Base-by-base conservation (phyloP, 371 early-diverging fungal species). In the Capillidium heterosporum region DNA sequence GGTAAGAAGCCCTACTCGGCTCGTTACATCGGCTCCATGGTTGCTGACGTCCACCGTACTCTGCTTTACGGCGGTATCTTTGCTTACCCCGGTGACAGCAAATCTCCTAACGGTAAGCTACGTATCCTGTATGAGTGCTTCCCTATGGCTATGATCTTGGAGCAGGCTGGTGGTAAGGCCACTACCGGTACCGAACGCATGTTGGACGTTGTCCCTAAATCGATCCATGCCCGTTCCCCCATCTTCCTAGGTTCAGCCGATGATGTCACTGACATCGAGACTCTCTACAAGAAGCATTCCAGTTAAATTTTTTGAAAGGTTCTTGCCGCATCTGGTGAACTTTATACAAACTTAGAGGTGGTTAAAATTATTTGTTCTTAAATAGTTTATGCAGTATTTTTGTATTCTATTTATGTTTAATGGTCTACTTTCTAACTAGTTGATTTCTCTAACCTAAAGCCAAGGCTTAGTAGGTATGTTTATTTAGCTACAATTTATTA, bases 21-120 rank as follows among this genome's bases (percentile, higher is more conserved):
- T 23, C 84, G 97, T 65, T 97, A 97, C 71, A 91, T 95, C 44
- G 97, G 97, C 15, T 89, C 90, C 54, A 95, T 97, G 97, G 97
- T 97, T 23, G 94, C 95, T 57, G 97, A 97, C 74, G 91, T 97
- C 29, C 97, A 95, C 77, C 82, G 97, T 61, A 97, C 97, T 19
- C 70, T 97, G 47, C 75, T 96, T 39, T 96, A 96, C 61, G 97
- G 90, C 48, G 89, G 89, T 54, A 82, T 87, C 62, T 88, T 87
- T 66, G 84, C 86, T 59, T 77, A 88, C 62, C 89, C 89, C 17
- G 80, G 83, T 59, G 91, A 90, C 64, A 72, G 75, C 58, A 90
- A 90, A 68, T 87, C 88, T 50, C 82, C 81, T 74, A 76, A 79
- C 31, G 95, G 90, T 63, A 97, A 97, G 71, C 86, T 97, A 58